phyloP scores from a whole-genome alignment of 2,329 filamentous ascomycete genomes.

The Neopestalotiopsis sp. region DNA sequence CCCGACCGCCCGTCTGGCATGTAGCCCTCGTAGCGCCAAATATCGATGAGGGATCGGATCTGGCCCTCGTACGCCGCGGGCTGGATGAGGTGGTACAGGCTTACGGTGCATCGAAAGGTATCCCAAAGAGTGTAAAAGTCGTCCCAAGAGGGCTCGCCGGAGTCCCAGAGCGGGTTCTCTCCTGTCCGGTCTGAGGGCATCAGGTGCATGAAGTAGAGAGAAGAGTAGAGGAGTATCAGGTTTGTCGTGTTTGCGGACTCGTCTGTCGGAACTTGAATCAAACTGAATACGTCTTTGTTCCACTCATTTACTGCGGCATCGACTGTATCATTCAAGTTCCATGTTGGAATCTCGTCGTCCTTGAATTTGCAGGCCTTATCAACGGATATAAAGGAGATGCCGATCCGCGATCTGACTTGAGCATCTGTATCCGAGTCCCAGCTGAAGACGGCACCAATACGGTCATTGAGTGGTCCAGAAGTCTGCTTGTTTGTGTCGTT shows the following conservation, averaged over 20 bases:
- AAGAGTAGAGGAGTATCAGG: slow-evolving; percentile 50
- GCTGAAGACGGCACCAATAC: slow-evolving; percentile 16
- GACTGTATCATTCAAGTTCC: slow-evolving; percentile 15
- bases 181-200: slow-evolving; percentile 59
- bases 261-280: slow-evolving; percentile 25
- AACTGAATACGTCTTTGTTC: slow-evolving; percentile 15
- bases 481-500: slow-evolving; percentile 26
- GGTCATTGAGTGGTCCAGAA: slow-evolving; percentile 31
- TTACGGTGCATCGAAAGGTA: slow-evolving; percentile 33
- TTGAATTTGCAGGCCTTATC: slow-evolving; percentile 15
- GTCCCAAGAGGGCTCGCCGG: slow-evolving; percentile 44
- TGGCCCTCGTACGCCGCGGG: slow-evolving; percentile 57
- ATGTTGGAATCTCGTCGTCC: slow-evolving; percentile 20
- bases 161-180: slow-evolving; percentile 57
- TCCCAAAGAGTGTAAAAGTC: slow-evolving; percentile 39
- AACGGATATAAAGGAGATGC: slow-evolving; percentile 10
- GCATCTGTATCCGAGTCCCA: slow-evolving; percentile 19
- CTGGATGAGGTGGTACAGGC: slow-evolving; percentile 52
- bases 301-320: slow-evolving; percentile 15
- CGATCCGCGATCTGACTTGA: slow-evolving; percentile 10
- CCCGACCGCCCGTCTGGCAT: slow-evolving; percentile 55
- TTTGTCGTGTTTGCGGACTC: slow-evolving; percentile 22
- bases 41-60: slow-evolving; percentile 57
- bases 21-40: slow-evolving; percentile 56
- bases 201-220: slow-evolving; percentile 60